These are phyloP conservation scores for Gloeostereum incarnatum DNA, from an alignment of 768 basidiomycete species.

Conservation along the genomic window DNA sequence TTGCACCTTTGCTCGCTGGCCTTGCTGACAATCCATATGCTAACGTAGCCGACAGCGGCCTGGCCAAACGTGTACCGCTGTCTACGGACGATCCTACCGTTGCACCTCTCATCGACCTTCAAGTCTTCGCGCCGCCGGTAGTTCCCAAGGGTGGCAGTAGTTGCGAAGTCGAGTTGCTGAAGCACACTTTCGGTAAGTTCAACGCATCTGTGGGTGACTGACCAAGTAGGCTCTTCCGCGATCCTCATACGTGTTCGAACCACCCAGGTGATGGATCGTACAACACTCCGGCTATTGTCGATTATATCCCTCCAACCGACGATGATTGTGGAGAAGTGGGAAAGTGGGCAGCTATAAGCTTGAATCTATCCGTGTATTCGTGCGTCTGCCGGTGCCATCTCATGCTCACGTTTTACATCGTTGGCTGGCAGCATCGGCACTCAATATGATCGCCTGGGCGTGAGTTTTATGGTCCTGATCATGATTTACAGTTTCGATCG, in stretches of 20 bases:
- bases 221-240: not conserved
- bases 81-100: slow-evolving; percentile 17
- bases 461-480: slow-evolving; percentile 13
- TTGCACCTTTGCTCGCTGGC: slow-evolving; percentile 14
- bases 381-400: slow-evolving; percentile 7
- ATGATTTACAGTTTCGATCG: not conserved
- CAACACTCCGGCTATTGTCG: slow-evolving; percentile 16
- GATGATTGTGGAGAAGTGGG: slow-evolving; percentile 39
- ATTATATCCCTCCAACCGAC: slow-evolving; percentile 37
- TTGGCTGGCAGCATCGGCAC: slow-evolving; percentile 31
- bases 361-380: slow-evolving; percentile 51
- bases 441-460: slow-evolving; percentile 45
- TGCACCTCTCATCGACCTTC: slow-evolving; percentile 18
- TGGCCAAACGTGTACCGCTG: slow-evolving; percentile 17
- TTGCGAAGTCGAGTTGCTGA: slow-evolving; percentile 16
- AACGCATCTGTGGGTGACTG: too few relatives aligned
- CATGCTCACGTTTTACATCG: not conserved
- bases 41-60: not conserved
- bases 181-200: slow-evolving; percentile 19
- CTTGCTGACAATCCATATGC: slow-evolving; percentile 4
- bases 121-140: slow-evolving; percentile 20
- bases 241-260: not conserved
- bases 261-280: slow-evolving; percentile 15
- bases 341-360: slow-evolving; percentile 47
- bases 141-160: slow-evolving; percentile 14